These are phyloP conservation scores for Arthrobotrys sphaeroides DNA, from an alignment of 2,329 filamentous ascomycete genomes.

Conservation along the genomic window DNA sequence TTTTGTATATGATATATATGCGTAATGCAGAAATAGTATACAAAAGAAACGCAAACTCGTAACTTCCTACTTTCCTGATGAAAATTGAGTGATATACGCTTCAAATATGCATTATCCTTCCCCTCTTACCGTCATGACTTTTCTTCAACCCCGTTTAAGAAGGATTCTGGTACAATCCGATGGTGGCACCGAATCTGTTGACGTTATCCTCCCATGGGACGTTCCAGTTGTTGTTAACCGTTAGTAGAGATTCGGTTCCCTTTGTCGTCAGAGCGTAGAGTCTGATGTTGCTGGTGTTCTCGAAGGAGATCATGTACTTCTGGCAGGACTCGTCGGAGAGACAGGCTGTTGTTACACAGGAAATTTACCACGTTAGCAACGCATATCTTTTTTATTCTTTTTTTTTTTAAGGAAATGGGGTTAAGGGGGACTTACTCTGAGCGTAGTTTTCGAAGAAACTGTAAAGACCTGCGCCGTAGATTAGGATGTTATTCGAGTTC, in stretches of 20 bases:
- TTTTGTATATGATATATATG: too few species aligned
- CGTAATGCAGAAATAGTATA: too few species aligned
- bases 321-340: conserved; percentile 30
- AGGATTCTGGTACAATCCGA: conserved; percentile 25
- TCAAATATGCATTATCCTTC: conserved; percentile 10
- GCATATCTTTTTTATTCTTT: neutral
- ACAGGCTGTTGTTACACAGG: conserved; percentile 41
- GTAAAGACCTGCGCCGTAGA: conserved; percentile 61
- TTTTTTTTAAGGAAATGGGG: neutral
- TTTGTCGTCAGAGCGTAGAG: conserved; percentile 39
- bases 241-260: conserved; percentile 25
- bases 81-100: neutral
- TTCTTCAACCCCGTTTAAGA: neutral
- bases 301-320: conserved; percentile 38
- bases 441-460: conserved; percentile 59
- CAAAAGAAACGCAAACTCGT: conserved; percentile 10
- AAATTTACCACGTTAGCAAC: conserved; percentile 19
- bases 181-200: conserved; percentile 18
- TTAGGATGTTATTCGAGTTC: conserved; percentile 57
- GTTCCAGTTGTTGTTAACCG: conserved; percentile 20
- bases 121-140: neutral
- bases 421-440: conserved; percentile 26
- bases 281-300: conserved; percentile 30
- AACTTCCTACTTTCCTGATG: neutral
- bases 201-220: conserved; percentile 17